phyloP scores from a whole-genome alignment of 2,329 filamentous ascomycete genomes.

The Metarhizium anisopliae region DNA sequence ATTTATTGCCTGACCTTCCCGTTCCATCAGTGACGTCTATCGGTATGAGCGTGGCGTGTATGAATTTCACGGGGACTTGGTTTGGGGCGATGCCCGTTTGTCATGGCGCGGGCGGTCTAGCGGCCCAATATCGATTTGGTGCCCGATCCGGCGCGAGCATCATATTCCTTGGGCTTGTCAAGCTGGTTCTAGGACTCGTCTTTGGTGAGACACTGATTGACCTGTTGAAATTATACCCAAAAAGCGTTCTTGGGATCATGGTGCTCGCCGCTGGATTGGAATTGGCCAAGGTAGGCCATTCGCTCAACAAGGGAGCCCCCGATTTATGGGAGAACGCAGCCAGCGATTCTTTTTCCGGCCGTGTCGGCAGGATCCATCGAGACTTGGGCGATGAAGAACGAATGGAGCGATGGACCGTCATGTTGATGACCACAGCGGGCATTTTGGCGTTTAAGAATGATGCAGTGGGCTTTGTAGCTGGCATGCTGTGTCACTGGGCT shows the following conservation, averaged over 20 bases:
- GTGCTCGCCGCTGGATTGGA: slow-evolving; percentile 85
- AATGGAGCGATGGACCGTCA: slow-evolving; percentile 72
- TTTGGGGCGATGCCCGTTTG: slow-evolving; percentile 94
- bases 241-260: slow-evolving; percentile 72
- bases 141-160: slow-evolving; percentile 80
- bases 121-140: slow-evolving; percentile 85
- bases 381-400: slow-evolving; percentile 58
- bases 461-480: slow-evolving; percentile 75
- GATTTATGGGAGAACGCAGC: slow-evolving; percentile 50
- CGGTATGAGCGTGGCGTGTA: slow-evolving; percentile 69
- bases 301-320: slow-evolving; percentile 62
- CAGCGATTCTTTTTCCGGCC: slow-evolving; percentile 24
- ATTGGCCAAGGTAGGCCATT: slow-evolving; percentile 75
- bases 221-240: slow-evolving; percentile 65
- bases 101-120: slow-evolving; percentile 84
- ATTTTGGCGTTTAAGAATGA: slow-evolving; percentile 85
- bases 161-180: slow-evolving; percentile 67
- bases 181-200: slow-evolving; percentile 66
- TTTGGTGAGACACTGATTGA: slow-evolving; percentile 67
- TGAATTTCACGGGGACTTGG: slow-evolving; percentile 83
- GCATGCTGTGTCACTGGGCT: slow-evolving; percentile 68
- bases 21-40: slow-evolving; percentile 66
- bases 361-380: slow-evolving; percentile 34
- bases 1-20: slow-evolving; percentile 62
- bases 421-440: slow-evolving; percentile 78